A percentile compares a stretch with the other conserved stretches of the same genome.
phyloP scores from a whole-genome alignment of 805 yeast genomes.

The Yamadazyma phyllophila region DNA sequence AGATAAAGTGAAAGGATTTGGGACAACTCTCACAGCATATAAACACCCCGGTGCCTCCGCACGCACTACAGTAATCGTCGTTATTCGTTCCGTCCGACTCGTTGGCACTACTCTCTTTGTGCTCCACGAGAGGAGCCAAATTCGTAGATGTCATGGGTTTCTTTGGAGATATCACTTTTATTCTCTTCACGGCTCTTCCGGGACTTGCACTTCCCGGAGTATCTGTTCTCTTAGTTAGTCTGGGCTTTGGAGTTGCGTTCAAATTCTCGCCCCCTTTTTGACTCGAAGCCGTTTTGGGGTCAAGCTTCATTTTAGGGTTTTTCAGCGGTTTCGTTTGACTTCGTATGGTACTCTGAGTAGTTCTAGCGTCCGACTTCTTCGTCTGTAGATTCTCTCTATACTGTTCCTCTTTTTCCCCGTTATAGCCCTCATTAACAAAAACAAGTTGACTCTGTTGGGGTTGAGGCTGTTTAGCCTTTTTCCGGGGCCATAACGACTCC shows the following conservation, averaged over 20 bases:
- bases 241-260: constrained; percentile 1
- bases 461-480: constrained; percentile 12
- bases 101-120: neutral
- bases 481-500: constrained; percentile 53
- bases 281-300: neutral
- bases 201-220: constrained; percentile 12
- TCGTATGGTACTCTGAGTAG: constrained; percentile 21
- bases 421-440: constrained; percentile 1
- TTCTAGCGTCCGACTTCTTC: constrained; percentile 10
- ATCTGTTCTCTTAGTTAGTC: constrained; percentile 11
- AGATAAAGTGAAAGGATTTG: constrained; percentile 83
- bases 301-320: constrained; percentile 1
- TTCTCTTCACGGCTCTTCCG: constrained; percentile 18
- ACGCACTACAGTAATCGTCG: constrained; percentile 88
- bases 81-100: constrained; percentile 36
- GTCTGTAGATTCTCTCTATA: constrained; percentile 17
- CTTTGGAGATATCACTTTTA: constrained; percentile 33
- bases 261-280: neutral
- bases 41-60: constrained; percentile 86
- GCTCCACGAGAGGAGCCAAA: constrained; percentile 2
- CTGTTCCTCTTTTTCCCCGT: neutral
- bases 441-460: neutral
- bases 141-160: constrained; percentile 18
- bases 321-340: constrained; percentile 9
- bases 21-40: constrained; percentile 95